Evolutionary conservation across 2,329 filamentous ascomycete genomes (phyloP).

Genomic region (Arthrobotrys sinensis): DNA sequence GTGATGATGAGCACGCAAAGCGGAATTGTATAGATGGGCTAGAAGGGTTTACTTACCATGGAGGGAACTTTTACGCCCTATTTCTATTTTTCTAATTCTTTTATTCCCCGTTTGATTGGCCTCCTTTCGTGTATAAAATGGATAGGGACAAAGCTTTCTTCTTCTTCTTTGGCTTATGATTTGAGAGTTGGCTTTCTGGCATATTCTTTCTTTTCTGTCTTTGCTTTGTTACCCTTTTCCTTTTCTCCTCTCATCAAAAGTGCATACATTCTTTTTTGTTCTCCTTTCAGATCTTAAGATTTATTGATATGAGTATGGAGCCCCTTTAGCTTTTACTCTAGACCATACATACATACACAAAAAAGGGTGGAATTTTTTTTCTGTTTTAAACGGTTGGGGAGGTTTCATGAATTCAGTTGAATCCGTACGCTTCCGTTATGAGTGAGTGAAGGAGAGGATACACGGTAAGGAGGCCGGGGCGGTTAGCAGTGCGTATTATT

Average conservation of each 20-base stretch:
- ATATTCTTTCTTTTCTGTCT: conserved; percentile 30
- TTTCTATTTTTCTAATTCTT: conserved; percentile 49
- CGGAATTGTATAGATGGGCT: conserved; percentile 32
- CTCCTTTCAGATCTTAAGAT: conserved; percentile 15
- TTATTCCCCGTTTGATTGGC: conserved; percentile 38
- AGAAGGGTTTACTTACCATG: conserved; percentile 32
- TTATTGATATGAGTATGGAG: conserved; percentile 20
- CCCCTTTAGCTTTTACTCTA: conserved; percentile 34
- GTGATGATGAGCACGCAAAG: not conserved
- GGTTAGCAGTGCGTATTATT: not conserved
- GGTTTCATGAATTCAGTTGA: conserved; percentile 8
- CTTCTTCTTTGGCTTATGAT: conserved; percentile 24
- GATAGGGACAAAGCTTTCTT: conserved; percentile 56
- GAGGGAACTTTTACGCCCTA: conserved; percentile 20
- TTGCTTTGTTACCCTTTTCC: conserved; percentile 26
- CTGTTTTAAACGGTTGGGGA: conserved; percentile 1
- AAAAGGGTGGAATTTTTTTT: conserved; percentile 25
- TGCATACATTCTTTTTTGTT: conserved; percentile 16
- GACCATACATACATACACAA: conserved; percentile 24
- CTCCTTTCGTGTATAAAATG: conserved; percentile 61
- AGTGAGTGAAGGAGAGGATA: not conserved
- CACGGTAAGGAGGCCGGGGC: not conserved
- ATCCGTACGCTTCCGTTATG: conserved; percentile 5
- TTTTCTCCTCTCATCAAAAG: conserved; percentile 39
- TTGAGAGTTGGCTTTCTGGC: conserved; percentile 30